These are phyloP conservation scores for Thermochaetoides thermophila DNA, from an alignment of 495 filamentous ascomycete species.

Conservation along the genomic window DNA sequence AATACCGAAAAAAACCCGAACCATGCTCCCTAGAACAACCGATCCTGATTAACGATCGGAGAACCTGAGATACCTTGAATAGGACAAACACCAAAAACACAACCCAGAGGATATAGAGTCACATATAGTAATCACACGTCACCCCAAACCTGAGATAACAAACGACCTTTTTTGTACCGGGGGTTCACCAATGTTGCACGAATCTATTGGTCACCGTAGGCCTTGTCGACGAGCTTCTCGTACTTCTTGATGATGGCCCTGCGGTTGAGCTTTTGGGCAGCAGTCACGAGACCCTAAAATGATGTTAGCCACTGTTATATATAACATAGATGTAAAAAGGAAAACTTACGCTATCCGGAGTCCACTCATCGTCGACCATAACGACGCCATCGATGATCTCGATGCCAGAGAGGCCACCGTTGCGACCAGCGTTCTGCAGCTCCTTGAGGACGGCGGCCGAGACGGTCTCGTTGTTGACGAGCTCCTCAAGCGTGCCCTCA, in stretches of 20 bases:
- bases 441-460: conserved; percentile 66
- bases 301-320: too few species aligned
- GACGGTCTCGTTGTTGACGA: conserved; percentile 74
- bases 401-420: conserved; percentile 65
- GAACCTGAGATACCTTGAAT: too few species aligned
- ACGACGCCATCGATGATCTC: conserved; percentile 92
- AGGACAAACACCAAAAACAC: too few species aligned
- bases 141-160: too few species aligned
- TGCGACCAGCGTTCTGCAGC: conserved; percentile 58
- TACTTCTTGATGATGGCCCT: conserved; percentile 51
- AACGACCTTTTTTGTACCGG: too few species aligned
- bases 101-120: too few species aligned
- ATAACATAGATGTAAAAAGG: too few species aligned
- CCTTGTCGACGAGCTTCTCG: conserved; percentile 46
- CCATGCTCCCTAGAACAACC: too few species aligned
- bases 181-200: too few species aligned
- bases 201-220: conserved; percentile 40
- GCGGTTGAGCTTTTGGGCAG: conserved; percentile 66
- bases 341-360: conserved; percentile 75
- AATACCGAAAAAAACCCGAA: too few species aligned
- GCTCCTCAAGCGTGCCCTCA: conserved; percentile 54
- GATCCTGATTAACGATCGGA: too few species aligned
- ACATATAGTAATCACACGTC: too few species aligned
- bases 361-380: conserved; percentile 94
- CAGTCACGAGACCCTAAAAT: conserved; percentile 54